These are phyloP conservation scores for Aspergillus hancockii DNA, from an alignment of 495 filamentous ascomycete species.

Conservation along the genomic window DNA sequence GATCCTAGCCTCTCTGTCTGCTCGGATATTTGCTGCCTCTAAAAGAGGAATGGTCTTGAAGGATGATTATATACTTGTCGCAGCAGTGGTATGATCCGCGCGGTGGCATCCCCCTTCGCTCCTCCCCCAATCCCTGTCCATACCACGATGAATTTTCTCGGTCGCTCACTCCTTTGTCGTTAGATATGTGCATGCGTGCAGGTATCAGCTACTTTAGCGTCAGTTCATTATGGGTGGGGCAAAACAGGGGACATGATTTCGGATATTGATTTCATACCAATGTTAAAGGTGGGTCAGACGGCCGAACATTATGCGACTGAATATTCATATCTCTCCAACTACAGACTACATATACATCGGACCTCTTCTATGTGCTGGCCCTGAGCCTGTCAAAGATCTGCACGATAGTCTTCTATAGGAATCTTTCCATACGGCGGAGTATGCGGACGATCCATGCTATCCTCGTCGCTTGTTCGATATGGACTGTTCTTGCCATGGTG, in stretches of 20 bases:
- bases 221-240: constrained; percentile 27
- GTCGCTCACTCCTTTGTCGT: not conserved
- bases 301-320: not conserved
- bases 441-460: not conserved
- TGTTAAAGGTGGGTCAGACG: not conserved
- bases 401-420: constrained; percentile 19
- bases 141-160: not conserved
- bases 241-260: constrained; percentile 2
- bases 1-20: constrained; percentile 21
- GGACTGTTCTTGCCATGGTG: not conserved
- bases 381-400: constrained; percentile 21
- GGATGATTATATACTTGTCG: constrained; percentile 27
- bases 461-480: not conserved
- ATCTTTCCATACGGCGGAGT: not conserved
- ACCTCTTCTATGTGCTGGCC: constrained; percentile 22
- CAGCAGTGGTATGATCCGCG: constrained; percentile 22
- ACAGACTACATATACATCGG: constrained; percentile 16
- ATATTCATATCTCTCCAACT: not conserved
- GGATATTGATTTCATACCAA: not conserved
- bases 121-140: not conserved
- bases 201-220: constrained; percentile 6
- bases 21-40: constrained; percentile 20
- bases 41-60: constrained; percentile 16
- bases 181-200: constrained; percentile 20
- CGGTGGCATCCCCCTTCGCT: not conserved